Evolutionary conservation across 106 monocot genomes (phyloP).

Genomic region (Phalaenopsis aphrodite): DNA sequence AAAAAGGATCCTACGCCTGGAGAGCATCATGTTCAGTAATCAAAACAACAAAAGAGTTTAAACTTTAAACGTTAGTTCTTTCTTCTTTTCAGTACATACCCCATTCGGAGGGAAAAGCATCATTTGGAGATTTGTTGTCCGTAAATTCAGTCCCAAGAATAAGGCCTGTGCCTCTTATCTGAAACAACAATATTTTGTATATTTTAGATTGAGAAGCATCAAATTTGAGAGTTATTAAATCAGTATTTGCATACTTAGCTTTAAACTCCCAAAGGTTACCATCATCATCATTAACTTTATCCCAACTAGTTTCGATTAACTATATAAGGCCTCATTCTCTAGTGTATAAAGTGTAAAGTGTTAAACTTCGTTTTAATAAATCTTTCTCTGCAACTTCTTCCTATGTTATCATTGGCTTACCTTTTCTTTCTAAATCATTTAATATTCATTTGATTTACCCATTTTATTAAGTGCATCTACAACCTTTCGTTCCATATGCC

Average conservation of each 20-base stretch:
- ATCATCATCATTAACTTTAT: background rate
- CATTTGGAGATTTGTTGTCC: conserved; percentile 75
- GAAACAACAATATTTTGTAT: conserved; percentile 4
- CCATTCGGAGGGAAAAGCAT: conserved; percentile 86
- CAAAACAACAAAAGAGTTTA: no score
- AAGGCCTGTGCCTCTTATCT: conserved; percentile 86
- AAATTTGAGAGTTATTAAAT: background rate
- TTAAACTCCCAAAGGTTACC: background rate
- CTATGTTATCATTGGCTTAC: background rate
- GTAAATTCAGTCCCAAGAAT: conserved; percentile 88
- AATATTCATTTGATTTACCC: background rate
- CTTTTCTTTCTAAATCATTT: background rate
- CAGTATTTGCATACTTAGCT: background rate
- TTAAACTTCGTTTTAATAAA: background rate
- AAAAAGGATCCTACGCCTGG: conserved; percentile 85
- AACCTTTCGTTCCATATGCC: background rate
- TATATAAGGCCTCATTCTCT: background rate
- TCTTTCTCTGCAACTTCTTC: background rate
- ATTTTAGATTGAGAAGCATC: background rate
- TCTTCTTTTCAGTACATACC: conserved; percentile 35
- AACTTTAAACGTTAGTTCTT: background rate
- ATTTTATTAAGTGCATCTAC: background rate
- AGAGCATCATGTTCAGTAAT: background rate
- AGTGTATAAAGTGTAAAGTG: background rate
- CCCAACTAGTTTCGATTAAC: background rate